Conservation (phyloP, 2,329 filamentous ascomycete genomes). For the Colletotrichum sp. region DNA sequence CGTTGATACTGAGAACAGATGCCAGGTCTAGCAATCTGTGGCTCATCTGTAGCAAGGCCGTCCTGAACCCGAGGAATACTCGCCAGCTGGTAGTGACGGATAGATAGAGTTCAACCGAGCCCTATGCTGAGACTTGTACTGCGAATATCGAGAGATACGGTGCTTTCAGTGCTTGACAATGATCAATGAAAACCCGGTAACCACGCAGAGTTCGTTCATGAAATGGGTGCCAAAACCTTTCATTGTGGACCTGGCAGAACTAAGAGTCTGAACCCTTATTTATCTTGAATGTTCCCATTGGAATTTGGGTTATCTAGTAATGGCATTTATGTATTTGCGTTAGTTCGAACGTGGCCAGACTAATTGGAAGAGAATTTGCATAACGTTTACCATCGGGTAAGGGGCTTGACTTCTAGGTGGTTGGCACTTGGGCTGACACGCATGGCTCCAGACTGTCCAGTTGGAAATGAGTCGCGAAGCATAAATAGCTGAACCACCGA, state of each 20-base stretch:
- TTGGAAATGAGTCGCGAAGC: too few relatives aligned
- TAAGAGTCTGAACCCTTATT: too few relatives aligned
- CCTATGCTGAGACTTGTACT: rapidly evolving
- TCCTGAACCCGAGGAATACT: neutral
- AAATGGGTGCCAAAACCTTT: rapidly evolving
- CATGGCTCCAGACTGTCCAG: neutral
- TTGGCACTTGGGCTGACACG: neutral
- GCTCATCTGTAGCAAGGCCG: neutral
- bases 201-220: neutral
- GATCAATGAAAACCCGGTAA: neutral
- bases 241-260: too few relatives aligned
- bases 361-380: too few relatives aligned
- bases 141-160: neutral
- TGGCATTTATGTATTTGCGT: too few relatives aligned
- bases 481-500: neutral
- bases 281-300: too few relatives aligned
- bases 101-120: too few relatives aligned
- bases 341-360: too few relatives aligned
- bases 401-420: neutral
- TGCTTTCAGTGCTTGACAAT: rapidly evolving
- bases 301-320: too few relatives aligned
- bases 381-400: neutral
- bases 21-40: neutral
- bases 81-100: too few relatives aligned
- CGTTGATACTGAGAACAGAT: rapidly evolving